A percentile compares a stretch with the other conserved stretches of the same genome.
Evolutionary conservation across 164 flowering plant genomes (phyloP).

Genomic region (Dillenia suffruticosa): DNA sequence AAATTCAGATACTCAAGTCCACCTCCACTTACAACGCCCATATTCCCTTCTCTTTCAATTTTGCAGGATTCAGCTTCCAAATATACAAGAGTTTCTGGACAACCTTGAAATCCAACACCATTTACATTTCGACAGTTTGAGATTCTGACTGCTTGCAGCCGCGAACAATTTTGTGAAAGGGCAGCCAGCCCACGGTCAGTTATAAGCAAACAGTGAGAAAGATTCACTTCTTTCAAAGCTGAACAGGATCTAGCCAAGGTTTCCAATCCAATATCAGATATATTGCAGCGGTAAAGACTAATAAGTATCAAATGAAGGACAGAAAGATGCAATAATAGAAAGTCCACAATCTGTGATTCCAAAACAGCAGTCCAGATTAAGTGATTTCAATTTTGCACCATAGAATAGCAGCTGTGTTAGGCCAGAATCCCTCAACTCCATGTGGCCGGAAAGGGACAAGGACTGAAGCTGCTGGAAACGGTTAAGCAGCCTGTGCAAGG

Average conservation of each 20-base stretch:
- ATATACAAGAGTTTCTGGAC: constrained; percentile 38
- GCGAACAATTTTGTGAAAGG: constrained; percentile 36
- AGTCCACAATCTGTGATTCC: constrained; percentile 54
- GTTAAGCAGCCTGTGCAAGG: constrained; percentile 43
- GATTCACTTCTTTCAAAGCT: constrained; percentile 41
- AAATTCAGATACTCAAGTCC: constrained; percentile 48
- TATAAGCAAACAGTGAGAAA: constrained; percentile 44
- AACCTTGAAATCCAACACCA: constrained; percentile 60
- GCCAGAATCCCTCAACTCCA: constrained; percentile 47
- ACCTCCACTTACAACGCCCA: constrained; percentile 51
- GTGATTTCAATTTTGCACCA: constrained; percentile 41
- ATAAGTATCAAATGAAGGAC: constrained; percentile 42
- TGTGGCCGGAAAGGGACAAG: constrained; percentile 61
- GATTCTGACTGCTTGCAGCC: constrained; percentile 37
- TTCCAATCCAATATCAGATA: constrained; percentile 51
- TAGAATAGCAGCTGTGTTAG: constrained; percentile 25
- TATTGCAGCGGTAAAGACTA: constrained; percentile 55
- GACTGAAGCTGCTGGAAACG: constrained; percentile 51
- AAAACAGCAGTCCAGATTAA: constrained; percentile 58
- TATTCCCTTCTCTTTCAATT: constrained; percentile 52
- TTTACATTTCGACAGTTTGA: constrained; percentile 38
- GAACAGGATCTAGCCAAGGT: constrained; percentile 43
- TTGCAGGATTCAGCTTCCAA: constrained; percentile 65
- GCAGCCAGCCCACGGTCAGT: constrained; percentile 48
- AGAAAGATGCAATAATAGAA: constrained; percentile 35